phyloP scores from a whole-genome alignment of 1,284 basidiomycete genomes.

The Coniferiporia sulphurascens region DNA sequence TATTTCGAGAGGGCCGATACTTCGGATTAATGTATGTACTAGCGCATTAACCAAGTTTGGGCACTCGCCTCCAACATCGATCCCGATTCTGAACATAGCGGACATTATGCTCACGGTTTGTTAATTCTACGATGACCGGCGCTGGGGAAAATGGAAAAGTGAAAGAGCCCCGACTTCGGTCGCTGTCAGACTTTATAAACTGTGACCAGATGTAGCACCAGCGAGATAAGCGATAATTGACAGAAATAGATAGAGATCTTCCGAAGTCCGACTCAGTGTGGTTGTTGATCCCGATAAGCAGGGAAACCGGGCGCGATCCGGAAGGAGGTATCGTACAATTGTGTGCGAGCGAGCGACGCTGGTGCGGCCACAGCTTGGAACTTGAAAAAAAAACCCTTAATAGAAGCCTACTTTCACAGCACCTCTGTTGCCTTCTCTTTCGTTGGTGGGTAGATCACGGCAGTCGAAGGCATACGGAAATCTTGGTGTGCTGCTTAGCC shows the following conservation, averaged over 20 bases:
- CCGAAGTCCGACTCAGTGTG: not conserved
- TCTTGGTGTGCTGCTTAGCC: no score
- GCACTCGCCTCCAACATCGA: conserved; percentile 41
- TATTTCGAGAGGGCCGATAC: not conserved
- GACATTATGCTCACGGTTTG: not conserved
- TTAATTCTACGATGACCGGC: no score
- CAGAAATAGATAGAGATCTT: not conserved
- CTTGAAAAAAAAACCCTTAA: no score
- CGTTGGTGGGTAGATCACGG: no score
- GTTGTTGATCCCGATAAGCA: not conserved
- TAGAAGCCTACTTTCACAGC: no score
- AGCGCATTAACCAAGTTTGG: not conserved
- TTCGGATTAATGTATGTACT: not conserved
- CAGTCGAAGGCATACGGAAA: no score
- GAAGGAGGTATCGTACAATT: not conserved
- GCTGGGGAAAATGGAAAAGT: no score
- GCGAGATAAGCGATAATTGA: not conserved
- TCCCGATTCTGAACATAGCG: conserved; percentile 33
- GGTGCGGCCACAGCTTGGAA: no score
- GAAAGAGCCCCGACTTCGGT: no score
- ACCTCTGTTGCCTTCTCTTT: no score
- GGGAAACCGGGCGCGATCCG: not conserved
- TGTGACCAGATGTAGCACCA: not conserved
- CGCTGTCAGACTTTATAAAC: not conserved
- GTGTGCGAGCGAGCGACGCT: no score